phyloP scores from a whole-genome alignment of 768 basidiomycete genomes.

The Serendipita sp. region DNA sequence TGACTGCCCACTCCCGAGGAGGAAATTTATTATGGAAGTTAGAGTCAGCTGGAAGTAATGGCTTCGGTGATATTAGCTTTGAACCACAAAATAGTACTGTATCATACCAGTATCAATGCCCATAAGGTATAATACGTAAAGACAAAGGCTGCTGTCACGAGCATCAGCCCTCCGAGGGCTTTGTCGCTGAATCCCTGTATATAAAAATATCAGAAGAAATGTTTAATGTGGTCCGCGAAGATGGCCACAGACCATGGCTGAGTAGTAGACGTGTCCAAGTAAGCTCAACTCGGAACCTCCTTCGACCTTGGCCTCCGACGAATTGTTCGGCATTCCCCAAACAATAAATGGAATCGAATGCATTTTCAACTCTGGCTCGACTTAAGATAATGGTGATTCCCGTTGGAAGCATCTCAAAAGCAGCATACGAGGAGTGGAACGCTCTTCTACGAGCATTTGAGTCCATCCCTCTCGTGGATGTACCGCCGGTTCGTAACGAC shows the following conservation, averaged over 20 bases:
- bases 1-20: slow-evolving; percentile 79
- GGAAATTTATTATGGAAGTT: slow-evolving; percentile 67
- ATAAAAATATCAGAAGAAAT: neutral
- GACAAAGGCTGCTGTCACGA: slow-evolving; percentile 54
- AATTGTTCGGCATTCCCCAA: neutral
- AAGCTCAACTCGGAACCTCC: neutral
- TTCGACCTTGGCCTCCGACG: neutral
- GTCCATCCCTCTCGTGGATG: slow-evolving; percentile 60
- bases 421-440: slow-evolving; percentile 60
- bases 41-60: slow-evolving; percentile 4
- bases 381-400: slow-evolving; percentile 75
- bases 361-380: slow-evolving; percentile 73
- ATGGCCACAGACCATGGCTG: slow-evolving; percentile 7
- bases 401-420: slow-evolving; percentile 52
- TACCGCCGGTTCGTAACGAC: slow-evolving; percentile 62
- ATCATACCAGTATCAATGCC: slow-evolving; percentile 68
- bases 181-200: slow-evolving; percentile 64
- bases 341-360: slow-evolving; percentile 12
- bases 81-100: neutral
- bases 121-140: slow-evolving; percentile 87
- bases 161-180: slow-evolving; percentile 59
- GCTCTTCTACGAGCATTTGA: slow-evolving; percentile 58
- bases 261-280: slow-evolving; percentile 4
- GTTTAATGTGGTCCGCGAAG: neutral
- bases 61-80: neutral